Evolutionary conservation across 2,329 filamentous ascomycete genomes (phyloP).

Genomic region (Calycina herbarum): DNA sequence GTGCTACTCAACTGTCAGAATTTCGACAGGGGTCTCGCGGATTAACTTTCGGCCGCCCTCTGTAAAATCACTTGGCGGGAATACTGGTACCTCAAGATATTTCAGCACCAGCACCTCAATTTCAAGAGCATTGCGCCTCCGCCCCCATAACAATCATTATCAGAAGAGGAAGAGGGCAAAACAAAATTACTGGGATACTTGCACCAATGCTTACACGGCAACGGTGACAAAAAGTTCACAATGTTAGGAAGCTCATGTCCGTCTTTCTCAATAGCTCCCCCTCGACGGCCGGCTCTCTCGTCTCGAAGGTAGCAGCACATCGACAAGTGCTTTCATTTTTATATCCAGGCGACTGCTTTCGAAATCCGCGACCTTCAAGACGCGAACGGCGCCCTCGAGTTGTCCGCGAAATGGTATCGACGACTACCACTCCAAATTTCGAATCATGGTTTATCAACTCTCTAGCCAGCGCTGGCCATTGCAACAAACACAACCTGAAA

Average conservation of each 20-base stretch:
- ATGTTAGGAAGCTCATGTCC: constrained; percentile 67
- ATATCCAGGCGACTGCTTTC: constrained; percentile 29
- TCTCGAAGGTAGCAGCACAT: constrained; percentile 44
- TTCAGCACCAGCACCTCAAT: constrained; percentile 2
- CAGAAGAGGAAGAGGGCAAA: constrained; percentile 1
- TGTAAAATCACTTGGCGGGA: not conserved
- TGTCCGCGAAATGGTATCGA: constrained; percentile 17
- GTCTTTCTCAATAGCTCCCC: constrained; percentile 55
- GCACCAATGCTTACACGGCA: constrained; percentile 28
- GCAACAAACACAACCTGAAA: constrained; percentile 31
- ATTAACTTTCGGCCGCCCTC: constrained; percentile 9
- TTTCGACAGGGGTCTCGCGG: constrained; percentile 16
- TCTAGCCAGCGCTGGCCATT: constrained; percentile 34
- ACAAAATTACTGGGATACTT: constrained; percentile 10
- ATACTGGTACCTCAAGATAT: constrained; percentile 9
- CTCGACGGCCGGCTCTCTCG: constrained; percentile 47
- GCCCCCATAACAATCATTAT: constrained; percentile 7
- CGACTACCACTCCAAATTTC: constrained; percentile 21
- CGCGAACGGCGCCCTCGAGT: constrained; percentile 1
- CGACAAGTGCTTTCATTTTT: constrained; percentile 37
- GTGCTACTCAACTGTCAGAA: constrained; percentile 10
- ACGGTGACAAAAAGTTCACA: constrained; percentile 43
- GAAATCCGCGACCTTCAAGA: constrained; percentile 14
- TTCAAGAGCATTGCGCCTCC: constrained; percentile 2
- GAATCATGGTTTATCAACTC: constrained; percentile 39